A percentile compares a stretch with the other conserved stretches of the same genome.
Conservation (phyloP, 2,329 filamentous ascomycete genomes). For the Davidsoniella australis region DNA sequence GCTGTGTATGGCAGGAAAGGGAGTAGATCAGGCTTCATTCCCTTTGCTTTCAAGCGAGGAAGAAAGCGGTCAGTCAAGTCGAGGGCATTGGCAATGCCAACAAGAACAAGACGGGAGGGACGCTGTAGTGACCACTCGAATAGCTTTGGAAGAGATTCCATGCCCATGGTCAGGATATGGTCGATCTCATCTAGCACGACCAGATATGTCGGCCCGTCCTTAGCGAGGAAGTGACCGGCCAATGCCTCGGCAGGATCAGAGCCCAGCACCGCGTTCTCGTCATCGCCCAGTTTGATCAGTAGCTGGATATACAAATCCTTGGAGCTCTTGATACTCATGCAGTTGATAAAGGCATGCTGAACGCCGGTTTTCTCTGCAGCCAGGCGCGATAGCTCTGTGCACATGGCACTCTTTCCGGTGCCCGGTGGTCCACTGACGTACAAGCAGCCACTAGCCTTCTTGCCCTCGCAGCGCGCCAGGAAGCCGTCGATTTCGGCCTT, state of each 20-base stretch:
- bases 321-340: conserved; percentile 86
- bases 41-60: conserved; percentile 80
- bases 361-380: conserved; percentile 35
- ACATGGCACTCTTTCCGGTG: conserved; percentile 90
- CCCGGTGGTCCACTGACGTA: conserved; percentile 94
- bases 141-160: conserved; percentile 79
- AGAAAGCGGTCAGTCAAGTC: conserved; percentile 92
- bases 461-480: conserved; percentile 43
- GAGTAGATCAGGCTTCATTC: conserved; percentile 74
- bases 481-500: conserved; percentile 51
- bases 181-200: conserved; percentile 92
- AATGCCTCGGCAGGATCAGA: conserved; percentile 23
- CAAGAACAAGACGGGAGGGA: conserved; percentile 60
- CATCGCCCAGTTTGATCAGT: conserved; percentile 48
- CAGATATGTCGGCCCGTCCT: conserved; percentile 41
- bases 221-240: conserved; percentile 8
- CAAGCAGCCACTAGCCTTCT: conserved; percentile 57
- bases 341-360: conserved; percentile 73
- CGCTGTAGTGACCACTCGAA: conserved; percentile 89
- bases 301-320: conserved; percentile 72
- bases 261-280: conserved; percentile 17
- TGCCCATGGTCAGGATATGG: conserved; percentile 72
- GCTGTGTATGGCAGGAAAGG: conserved; percentile 89
- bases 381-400: conserved; percentile 57
- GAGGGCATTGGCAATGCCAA: conserved; percentile 91